Evolutionary conservation across 257 asterid genomes (phyloP).

Genomic region (Nicotiana otophora): DNA sequence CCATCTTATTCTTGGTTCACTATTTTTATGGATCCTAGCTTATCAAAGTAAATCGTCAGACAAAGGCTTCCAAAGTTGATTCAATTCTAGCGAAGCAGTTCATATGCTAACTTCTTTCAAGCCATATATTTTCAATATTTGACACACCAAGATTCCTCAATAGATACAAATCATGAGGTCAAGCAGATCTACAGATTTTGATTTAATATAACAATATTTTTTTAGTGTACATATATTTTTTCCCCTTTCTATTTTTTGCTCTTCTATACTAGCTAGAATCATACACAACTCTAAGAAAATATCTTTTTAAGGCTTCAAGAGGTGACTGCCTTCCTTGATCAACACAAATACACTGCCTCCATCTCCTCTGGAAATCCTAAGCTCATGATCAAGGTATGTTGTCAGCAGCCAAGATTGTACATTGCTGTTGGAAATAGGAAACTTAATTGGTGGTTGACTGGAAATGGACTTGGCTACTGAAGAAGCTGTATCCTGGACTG

Average conservation of each 20-base stretch:
- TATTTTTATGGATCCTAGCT: background rate
- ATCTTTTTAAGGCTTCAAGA: constrained; percentile 31
- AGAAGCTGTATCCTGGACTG: no score
- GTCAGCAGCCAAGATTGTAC: constrained; percentile 77
- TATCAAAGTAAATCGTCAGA: background rate
- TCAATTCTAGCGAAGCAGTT: background rate
- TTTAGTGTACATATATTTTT: no score
- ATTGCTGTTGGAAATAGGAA: constrained; percentile 45
- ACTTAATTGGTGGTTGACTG: constrained; percentile 79
- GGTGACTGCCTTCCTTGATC: constrained; percentile 68
- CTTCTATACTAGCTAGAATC: background rate
- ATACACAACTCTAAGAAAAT: background rate
- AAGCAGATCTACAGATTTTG: background rate
- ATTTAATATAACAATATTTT: background rate
- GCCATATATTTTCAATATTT: background rate
- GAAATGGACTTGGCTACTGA: no score
- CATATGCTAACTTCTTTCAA: background rate
- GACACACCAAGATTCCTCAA: background rate
- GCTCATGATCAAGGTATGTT: constrained; percentile 75
- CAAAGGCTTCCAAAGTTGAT: background rate
- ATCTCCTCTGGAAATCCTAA: constrained; percentile 83
- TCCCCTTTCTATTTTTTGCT: background rate
- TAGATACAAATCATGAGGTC: background rate
- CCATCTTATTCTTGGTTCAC: background rate
- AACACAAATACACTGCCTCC: constrained; percentile 83